Conservation (phyloP, 495 filamentous ascomycete genomes). For the Diplogelasinospora grovesii region DNA sequence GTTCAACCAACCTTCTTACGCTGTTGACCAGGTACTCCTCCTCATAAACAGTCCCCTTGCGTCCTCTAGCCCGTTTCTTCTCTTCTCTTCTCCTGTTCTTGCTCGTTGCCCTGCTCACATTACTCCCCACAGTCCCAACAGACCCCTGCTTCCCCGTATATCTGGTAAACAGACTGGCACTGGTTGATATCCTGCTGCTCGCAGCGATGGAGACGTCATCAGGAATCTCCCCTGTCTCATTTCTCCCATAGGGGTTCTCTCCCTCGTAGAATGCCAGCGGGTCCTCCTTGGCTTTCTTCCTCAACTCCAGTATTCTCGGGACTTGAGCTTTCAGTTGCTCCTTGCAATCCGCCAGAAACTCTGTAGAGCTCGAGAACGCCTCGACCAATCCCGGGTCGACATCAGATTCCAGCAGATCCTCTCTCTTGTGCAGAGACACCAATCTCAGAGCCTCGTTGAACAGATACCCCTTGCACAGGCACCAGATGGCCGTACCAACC, state of each 20-base stretch:
- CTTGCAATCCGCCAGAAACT: constrained; percentile 88
- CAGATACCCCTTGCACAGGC: constrained; percentile 75
- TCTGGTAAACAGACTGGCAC: constrained; percentile 77
- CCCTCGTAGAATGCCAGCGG: constrained; percentile 75
- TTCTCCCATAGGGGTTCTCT: constrained; percentile 38
- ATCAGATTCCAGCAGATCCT: constrained; percentile 42
- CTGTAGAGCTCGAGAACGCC: constrained; percentile 67
- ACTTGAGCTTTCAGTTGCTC: constrained; percentile 76
- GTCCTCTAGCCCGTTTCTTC: constrained; percentile 86
- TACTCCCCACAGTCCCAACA: constrained; percentile 60
- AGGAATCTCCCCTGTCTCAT: constrained; percentile 59
- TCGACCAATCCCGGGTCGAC: constrained; percentile 76
- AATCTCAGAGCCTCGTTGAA: constrained; percentile 81
- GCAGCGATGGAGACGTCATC: constrained; percentile 90
- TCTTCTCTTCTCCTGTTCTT: constrained; percentile 84
- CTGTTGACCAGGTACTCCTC: constrained; percentile 93
- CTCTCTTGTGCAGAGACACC: constrained; percentile 34
- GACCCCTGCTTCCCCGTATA: constrained; percentile 65
- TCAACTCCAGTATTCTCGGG: constrained; percentile 73
- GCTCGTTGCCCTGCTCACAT: constrained; percentile 64
- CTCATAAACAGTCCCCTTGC: constrained; percentile 95
- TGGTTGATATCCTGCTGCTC: constrained; percentile 69
- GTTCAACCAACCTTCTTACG: constrained; percentile 74
- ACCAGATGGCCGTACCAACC: constrained; percentile 54
- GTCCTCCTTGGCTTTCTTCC: constrained; percentile 70